phyloP scores from a whole-genome alignment of 1,284 basidiomycete species.

The Rhodotorula sp. region DNA sequence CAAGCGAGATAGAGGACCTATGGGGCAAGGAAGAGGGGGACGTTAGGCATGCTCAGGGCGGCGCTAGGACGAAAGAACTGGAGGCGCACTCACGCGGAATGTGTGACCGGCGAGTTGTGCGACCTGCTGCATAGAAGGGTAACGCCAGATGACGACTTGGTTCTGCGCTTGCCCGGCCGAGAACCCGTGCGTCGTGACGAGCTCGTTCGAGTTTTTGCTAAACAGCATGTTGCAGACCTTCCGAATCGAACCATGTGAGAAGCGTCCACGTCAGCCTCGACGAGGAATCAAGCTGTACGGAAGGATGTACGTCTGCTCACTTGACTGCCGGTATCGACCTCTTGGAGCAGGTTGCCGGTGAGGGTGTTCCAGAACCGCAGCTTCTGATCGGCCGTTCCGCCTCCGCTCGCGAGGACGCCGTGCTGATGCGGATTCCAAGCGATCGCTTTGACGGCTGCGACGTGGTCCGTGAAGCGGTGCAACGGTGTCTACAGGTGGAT shows the following conservation, averaged over 20 bases:
- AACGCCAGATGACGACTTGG: constrained; percentile 98
- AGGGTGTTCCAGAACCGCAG: constrained; percentile 96
- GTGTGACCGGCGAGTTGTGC: constrained; percentile 93
- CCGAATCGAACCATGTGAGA: background rate
- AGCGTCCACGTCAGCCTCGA: background rate
- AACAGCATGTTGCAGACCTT: constrained; percentile 97
- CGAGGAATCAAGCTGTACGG: background rate
- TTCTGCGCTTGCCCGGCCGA: constrained; percentile 91
- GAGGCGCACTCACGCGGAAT: constrained; percentile 59
- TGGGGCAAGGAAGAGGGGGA: background rate
- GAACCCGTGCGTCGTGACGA: constrained; percentile 97
- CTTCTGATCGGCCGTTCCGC: constrained; percentile 90
- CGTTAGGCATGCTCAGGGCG: background rate
- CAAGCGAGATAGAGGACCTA: constrained; percentile 76
- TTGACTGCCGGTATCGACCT: constrained; percentile 90
- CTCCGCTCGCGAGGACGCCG: constrained; percentile 90
- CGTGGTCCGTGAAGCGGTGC: constrained; percentile 94
- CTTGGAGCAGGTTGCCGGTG: constrained; percentile 77
- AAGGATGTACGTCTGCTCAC: constrained; percentile 59
- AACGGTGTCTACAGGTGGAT: constrained; percentile 57
- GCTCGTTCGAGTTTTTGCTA: constrained; percentile 89
- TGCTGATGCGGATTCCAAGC: constrained; percentile 96
- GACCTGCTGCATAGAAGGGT: constrained; percentile 87
- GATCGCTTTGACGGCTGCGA: constrained; percentile 94
- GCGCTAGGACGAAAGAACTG: too few relatives aligned